Conservation (phyloP, 345 rosid genomes). For the Aurinia saxatilis region DNA sequence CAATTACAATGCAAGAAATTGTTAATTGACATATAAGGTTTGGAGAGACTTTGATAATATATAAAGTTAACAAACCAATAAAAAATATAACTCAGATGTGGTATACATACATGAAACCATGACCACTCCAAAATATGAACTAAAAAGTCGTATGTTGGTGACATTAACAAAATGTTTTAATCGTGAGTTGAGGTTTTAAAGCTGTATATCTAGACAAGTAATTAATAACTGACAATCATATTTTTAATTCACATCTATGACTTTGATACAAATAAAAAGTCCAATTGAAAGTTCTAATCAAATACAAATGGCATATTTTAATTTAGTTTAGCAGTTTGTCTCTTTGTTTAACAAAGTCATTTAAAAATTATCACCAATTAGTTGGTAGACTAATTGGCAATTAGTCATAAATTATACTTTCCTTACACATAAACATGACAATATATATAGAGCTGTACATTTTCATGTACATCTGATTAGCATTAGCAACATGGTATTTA, state of each 20-base stretch:
- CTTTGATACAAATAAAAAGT: conserved; percentile 1
- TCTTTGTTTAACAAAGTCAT: conserved; percentile 23
- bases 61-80: not conserved
- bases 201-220: not conserved
- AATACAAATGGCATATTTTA: conserved; percentile 12
- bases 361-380: not conserved
- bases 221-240: not conserved
- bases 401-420: not conserved
- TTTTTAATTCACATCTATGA: not conserved
- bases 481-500: not conserved
- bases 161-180: not conserved
- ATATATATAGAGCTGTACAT: not conserved
- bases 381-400: conserved; percentile 15
- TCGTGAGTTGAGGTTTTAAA: not conserved
- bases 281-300: conserved; percentile 6
- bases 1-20: too few species aligned
- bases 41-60: not conserved
- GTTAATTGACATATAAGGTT: not conserved
- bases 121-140: not conserved
- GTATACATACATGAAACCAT: not conserved
- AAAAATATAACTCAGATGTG: not conserved
- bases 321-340: conserved; percentile 1
- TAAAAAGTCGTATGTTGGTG: not conserved
- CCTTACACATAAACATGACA: not conserved
- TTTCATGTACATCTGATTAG: conserved; percentile 2